A percentile compares a stretch with the other conserved stretches of the same genome.
Evolutionary conservation across 2,329 filamentous ascomycete species (phyloP).

Genomic region (Claviceps humidiphila): DNA sequence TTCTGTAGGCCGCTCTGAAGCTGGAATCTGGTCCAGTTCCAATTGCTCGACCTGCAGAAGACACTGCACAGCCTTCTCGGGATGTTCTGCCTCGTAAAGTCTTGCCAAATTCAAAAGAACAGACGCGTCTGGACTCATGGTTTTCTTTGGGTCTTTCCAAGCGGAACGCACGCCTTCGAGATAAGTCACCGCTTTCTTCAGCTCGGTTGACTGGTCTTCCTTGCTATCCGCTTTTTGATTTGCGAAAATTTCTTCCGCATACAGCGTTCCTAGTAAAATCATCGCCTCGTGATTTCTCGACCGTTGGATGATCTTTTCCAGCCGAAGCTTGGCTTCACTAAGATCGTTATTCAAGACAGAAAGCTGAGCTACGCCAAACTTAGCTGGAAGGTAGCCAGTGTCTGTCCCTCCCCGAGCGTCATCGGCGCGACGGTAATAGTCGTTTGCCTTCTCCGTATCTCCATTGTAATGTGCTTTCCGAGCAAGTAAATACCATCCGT

Average conservation of each 20-base stretch:
- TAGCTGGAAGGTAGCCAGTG: constrained; percentile 80
- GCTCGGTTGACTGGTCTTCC: constrained; percentile 77
- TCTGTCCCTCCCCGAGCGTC: constrained; percentile 86
- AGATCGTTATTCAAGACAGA: constrained; percentile 73
- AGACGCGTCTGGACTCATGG: constrained; percentile 65
- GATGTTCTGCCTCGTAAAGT: constrained; percentile 72
- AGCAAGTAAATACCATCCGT: constrained; percentile 92
- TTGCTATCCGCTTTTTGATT: constrained; percentile 57
- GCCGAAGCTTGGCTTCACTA: constrained; percentile 79
- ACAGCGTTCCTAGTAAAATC: constrained; percentile 79
- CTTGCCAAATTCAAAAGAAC: constrained; percentile 85
- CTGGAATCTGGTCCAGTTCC: constrained; percentile 65
- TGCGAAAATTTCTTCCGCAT: constrained; percentile 86
- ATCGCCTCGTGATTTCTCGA: constrained; percentile 77
- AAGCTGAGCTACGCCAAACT: constrained; percentile 86
- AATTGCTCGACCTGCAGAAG: constrained; percentile 85
- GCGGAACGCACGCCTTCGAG: constrained; percentile 73
- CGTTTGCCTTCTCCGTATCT: constrained; percentile 59
- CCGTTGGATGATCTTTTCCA: constrained; percentile 89
- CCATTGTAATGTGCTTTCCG: constrained; percentile 79
- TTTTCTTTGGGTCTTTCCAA: constrained; percentile 90
- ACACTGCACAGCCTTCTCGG: constrained; percentile 86
- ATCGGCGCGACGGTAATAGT: constrained; percentile 83
- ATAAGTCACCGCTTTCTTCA: constrained; percentile 73
- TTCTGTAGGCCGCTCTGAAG: constrained; percentile 51